Evolutionary conservation across 257 asterid genomes (phyloP), one percentile per base, ranked within the genome.

Genomic region (Solanum pennellii): DNA sequence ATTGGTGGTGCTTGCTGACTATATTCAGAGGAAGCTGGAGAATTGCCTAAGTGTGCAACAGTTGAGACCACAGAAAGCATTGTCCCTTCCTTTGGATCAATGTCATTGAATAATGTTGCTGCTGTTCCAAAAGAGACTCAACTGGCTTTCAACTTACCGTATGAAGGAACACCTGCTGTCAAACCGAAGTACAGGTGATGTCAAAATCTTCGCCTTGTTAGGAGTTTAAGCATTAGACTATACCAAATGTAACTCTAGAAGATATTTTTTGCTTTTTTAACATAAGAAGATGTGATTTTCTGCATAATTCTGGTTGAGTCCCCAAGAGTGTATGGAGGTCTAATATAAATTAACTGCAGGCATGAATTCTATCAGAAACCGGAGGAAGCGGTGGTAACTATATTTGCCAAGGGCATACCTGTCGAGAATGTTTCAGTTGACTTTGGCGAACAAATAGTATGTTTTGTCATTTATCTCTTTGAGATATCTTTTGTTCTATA

Each of bases 281-380:
- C 39, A 12, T 12, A 21, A 37, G 9, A 66, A 13, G 33, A 37
- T 39, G 33, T 75, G 33, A 42, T 21, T 12, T 75, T 75, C 56
- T 75, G 16, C 52, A 74, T 21, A 74, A 20, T 27, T 74, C 82
- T 12, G 20, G 82, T 74, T 37, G 33, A 75, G 29, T 62, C 47
- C 82, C 86, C n/a, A 74, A 69, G 29, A 47, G 31, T 44, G 11
- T 49, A 3, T 49, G 41, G 83, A 49, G 41, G 39, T 80, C 85
- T 80, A 80, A 80, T 80, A 49, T 47, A 80, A 15, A 31, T 47
- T 33, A 80, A 39, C 77, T 83, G 75, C 93, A 97, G 99, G 95
- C 98, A 95, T 92, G 99, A 92, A 91, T 94, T 93, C 90, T 97
- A 90, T 91, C 98, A 97, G 92, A 97, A 96, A 90, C 96, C 99